Percentiles rank a stretch among this genome's conserved stretches.
Conservation (phyloP, 202 grass and related monocot species). For the Panicum virgatum region DNA sequence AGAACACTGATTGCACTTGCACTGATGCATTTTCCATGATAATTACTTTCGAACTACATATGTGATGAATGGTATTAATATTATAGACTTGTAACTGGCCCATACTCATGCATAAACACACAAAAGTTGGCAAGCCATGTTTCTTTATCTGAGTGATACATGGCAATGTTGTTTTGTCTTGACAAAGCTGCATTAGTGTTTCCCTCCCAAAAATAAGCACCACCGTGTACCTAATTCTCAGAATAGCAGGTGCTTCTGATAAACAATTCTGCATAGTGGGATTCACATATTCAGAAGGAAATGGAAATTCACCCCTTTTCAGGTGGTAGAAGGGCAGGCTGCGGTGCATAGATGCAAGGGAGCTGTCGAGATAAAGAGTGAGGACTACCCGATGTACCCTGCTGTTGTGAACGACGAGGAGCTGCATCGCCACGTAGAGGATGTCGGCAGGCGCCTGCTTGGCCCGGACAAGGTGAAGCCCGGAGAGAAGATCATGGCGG, state of each 20-base stretch:
- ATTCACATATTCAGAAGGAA: background rate
- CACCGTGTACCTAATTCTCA: background rate
- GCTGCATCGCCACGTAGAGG: constrained; percentile 63
- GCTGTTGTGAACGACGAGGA: constrained; percentile 78
- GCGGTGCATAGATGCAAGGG: constrained; percentile 71
- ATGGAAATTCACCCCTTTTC: background rate
- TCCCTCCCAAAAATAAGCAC: background rate
- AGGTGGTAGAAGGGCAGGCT: constrained; percentile 84
- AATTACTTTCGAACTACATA: constrained; percentile 6
- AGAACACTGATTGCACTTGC: background rate
- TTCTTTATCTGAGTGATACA: background rate
- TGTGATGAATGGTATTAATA: background rate
- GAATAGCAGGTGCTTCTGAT: background rate
- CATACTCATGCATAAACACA: background rate
- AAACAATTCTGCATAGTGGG: background rate
- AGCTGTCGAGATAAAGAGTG: constrained; percentile 28
- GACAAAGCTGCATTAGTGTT: background rate
- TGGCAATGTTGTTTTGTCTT: background rate
- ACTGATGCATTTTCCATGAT: background rate
- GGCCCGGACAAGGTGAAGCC: constrained; percentile 68
- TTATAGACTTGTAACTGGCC: background rate
- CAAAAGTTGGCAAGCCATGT: background rate
- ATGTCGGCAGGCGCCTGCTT: constrained; percentile 52
- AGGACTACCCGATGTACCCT: constrained; percentile 60
- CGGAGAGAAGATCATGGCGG: constrained; percentile 77